Conservation (phyloP, 495 filamentous ascomycete species). For the Neurospora sp. region DNA sequence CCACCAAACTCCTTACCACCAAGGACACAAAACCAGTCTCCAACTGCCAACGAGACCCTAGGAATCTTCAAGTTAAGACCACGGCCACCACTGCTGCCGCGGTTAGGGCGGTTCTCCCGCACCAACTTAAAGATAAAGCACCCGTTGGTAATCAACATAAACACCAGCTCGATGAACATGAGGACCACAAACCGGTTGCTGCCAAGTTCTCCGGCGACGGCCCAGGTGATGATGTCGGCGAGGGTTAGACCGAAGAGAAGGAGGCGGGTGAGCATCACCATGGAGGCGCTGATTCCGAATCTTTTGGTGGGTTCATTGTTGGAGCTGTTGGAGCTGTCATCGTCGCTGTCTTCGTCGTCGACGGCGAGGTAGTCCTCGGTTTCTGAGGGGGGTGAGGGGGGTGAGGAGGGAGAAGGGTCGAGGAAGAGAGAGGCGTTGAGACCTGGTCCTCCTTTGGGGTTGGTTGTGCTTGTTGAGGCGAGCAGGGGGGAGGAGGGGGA, state of each 20-base stretch:
- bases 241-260: neutral
- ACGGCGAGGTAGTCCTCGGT: neutral
- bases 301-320: neutral
- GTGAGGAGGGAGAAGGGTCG: neutral
- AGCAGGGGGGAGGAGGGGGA: neutral
- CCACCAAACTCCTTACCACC: neutral
- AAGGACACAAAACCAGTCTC: slow-evolving; percentile 1
- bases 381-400: neutral
- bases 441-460: neutral
- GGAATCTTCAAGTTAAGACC: neutral
- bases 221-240: slow-evolving; percentile 3
- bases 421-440: neutral
- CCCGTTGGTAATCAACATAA: slow-evolving; percentile 4
- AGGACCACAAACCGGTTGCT: neutral
- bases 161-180: neutral
- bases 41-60: slow-evolving; percentile 2
- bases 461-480: neutral
- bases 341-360: neutral
- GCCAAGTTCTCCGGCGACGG: neutral
- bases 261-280: neutral
- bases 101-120: neutral
- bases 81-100: neutral
- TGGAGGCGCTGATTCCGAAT: neutral
- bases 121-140: neutral
- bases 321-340: neutral